Percentiles rank a stretch among this genome's conserved stretches.
Evolutionary conservation across 129 eudicot species (phyloP).

Genomic region (Helianthus tuberosus): DNA sequence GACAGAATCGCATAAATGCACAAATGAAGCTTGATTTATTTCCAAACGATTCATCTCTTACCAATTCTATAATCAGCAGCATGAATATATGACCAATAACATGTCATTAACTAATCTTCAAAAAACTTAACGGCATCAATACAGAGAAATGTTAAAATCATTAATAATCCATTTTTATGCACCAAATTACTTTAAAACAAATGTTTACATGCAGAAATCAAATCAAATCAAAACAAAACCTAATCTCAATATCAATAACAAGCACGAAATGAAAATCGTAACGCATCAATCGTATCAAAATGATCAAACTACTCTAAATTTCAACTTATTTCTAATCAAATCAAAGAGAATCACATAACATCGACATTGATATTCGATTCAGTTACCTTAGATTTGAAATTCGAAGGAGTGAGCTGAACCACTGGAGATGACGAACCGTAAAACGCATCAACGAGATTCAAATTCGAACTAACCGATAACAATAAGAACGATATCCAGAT

Average conservation of each 20-base stretch:
- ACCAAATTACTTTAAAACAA: no score
- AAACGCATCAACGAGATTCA: constrained; percentile 56
- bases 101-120: not conserved
- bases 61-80: not conserved
- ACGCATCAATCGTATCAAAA: not conserved
- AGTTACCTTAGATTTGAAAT: constrained; percentile 80
- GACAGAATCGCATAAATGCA: not conserved
- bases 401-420: constrained; percentile 74
- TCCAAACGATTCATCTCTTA: not conserved
- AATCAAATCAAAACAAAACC: not conserved
- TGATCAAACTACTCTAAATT: not conserved
- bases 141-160: not conserved
- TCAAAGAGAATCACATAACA: constrained; percentile 4
- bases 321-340: not conserved
- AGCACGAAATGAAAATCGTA: not conserved
- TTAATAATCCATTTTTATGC: no score
- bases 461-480: constrained; percentile 19
- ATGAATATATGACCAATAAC: not conserved
- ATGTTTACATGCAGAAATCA: no score
- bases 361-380: not conserved
- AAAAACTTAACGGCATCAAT: no score
- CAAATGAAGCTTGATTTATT: not conserved
- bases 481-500: constrained; percentile 27
- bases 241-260: constrained; percentile 22
- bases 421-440: constrained; percentile 83